Evolutionary conservation across 1,284 basidiomycete species (phyloP).

Genomic region (Schizophyllum commune): DNA sequence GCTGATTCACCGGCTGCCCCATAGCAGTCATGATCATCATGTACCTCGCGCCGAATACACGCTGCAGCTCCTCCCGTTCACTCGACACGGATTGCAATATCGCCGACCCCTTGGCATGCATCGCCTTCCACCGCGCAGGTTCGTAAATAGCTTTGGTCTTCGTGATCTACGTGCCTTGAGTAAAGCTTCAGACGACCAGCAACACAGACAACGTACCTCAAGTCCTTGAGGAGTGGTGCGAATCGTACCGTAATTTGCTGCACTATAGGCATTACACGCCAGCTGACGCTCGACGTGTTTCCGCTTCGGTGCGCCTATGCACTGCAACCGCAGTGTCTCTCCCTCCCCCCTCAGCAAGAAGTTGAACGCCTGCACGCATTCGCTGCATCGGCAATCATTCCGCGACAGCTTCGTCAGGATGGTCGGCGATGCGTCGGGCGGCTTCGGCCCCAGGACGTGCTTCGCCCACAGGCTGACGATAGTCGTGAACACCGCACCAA

Average conservation of each 20-base stretch:
- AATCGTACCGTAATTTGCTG: slow-evolving; percentile 1
- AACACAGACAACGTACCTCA: too few relatives aligned
- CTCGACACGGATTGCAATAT: too few relatives aligned
- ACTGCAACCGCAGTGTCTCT: background rate
- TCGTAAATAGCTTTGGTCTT: too few relatives aligned
- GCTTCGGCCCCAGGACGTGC: slow-evolving; percentile 1
- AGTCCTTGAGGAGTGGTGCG: background rate
- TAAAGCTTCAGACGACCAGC: too few relatives aligned
- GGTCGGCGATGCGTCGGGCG: background rate
- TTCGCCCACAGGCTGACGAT: slow-evolving; percentile 5
- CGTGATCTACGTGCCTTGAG: too few relatives aligned
- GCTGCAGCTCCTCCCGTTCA: too few relatives aligned
- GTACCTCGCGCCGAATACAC: too few relatives aligned
- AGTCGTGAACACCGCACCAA: background rate
- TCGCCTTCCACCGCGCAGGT: too few relatives aligned
- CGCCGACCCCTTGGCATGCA: too few relatives aligned
- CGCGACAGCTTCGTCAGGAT: background rate
- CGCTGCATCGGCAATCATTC: background rate
- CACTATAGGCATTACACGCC: slow-evolving; percentile 1
- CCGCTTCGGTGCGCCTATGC: background rate
- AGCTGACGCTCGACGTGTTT: slow-evolving; percentile 3
- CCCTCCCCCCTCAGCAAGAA: slow-evolving; percentile 3
- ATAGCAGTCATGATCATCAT: too few relatives aligned
- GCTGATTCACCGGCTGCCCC: too few relatives aligned
- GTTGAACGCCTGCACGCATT: background rate